Conservation (phyloP, 2,329 filamentous ascomycete genomes). For the Didymella segeticola region DNA sequence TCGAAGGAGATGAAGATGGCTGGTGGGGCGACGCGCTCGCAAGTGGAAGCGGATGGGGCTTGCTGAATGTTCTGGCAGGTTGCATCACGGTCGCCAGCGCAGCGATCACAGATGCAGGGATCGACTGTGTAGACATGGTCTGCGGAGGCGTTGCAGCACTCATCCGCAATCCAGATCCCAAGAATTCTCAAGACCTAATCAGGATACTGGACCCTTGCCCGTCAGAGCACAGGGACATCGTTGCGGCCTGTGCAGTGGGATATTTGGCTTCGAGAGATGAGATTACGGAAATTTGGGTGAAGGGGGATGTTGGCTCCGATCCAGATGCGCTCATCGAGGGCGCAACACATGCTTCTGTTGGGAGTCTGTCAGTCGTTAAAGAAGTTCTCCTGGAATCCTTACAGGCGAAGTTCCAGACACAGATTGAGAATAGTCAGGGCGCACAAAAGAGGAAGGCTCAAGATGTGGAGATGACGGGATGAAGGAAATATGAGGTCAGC, state of each 20-base stretch:
- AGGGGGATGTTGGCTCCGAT: conserved; percentile 66
- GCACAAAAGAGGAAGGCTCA: conserved; percentile 35
- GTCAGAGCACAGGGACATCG: conserved; percentile 76
- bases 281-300: conserved; percentile 93
- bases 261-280: conserved; percentile 89
- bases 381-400: conserved; percentile 65
- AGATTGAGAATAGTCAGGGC: conserved; percentile 23
- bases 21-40: conserved; percentile 66
- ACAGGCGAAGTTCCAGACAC: conserved; percentile 39
- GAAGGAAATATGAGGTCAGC: conserved; percentile 11
- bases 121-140: conserved; percentile 92
- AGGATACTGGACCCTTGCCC: conserved; percentile 83
- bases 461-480: conserved; percentile 45
- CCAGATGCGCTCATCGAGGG: conserved; percentile 66
- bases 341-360: conserved; percentile 67
- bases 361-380: conserved; percentile 65
- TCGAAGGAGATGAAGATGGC: conserved; percentile 88
- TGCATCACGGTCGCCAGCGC: conserved; percentile 95
- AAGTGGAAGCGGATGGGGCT: conserved; percentile 74
- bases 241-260: conserved; percentile 86
- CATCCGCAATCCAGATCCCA: conserved; percentile 54
- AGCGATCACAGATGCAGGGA: conserved; percentile 90
- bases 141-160: conserved; percentile 88
- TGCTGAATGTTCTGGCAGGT: conserved; percentile 89
- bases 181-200: conserved; percentile 43